Percentiles rank a stretch among this genome's conserved stretches.
Conservation (phyloP, 1,284 basidiomycete species). For the Cystobasidiaceae sp. region DNA sequence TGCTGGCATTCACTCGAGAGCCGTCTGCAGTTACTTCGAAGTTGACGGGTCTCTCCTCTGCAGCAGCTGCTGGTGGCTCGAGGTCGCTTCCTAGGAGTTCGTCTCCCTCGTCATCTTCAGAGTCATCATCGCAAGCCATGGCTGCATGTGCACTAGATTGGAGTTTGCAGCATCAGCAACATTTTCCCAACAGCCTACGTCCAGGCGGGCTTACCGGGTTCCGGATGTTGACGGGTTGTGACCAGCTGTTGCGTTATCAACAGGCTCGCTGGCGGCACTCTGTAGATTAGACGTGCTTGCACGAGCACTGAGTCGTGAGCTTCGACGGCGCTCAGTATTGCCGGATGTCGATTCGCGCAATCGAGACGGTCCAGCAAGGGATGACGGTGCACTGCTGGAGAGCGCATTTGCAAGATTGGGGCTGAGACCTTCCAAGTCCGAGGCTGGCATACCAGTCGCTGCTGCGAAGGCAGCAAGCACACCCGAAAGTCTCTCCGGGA, state of each 20-base stretch:
- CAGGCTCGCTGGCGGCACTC: slow-evolving; percentile 17
- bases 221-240: too few species aligned
- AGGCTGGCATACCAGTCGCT: slow-evolving; percentile 51
- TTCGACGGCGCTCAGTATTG: slow-evolving; percentile 58
- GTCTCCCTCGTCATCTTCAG: slow-evolving; percentile 57
- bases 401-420: slow-evolving; percentile 30
- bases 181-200: too few species aligned
- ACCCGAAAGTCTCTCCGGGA: slow-evolving; percentile 66
- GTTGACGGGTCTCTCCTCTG: slow-evolving; percentile 67
- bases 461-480: slow-evolving; percentile 82
- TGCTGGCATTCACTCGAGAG: slow-evolving; percentile 85
- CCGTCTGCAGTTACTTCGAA: slow-evolving; percentile 82
- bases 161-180: too few species aligned
- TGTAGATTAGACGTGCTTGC: slow-evolving; percentile 34
- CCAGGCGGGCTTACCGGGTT: too few species aligned
- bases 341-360: too few species aligned
- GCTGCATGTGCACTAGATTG: slow-evolving; percentile 10
- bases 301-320: slow-evolving; percentile 65
- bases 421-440: slow-evolving; percentile 13
- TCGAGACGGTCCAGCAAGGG: slow-evolving; percentile 48
- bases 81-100: slow-evolving; percentile 59
- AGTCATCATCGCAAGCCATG: slow-evolving; percentile 45
- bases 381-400: slow-evolving; percentile 35
- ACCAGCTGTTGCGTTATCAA: too few species aligned
- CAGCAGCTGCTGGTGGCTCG: slow-evolving; percentile 49